Percentiles rank a stretch among this genome's conserved stretches.
Evolutionary conservation across 495 filamentous ascomycete species (phyloP).

Genomic region (Hyaloscypha finlandica): DNA sequence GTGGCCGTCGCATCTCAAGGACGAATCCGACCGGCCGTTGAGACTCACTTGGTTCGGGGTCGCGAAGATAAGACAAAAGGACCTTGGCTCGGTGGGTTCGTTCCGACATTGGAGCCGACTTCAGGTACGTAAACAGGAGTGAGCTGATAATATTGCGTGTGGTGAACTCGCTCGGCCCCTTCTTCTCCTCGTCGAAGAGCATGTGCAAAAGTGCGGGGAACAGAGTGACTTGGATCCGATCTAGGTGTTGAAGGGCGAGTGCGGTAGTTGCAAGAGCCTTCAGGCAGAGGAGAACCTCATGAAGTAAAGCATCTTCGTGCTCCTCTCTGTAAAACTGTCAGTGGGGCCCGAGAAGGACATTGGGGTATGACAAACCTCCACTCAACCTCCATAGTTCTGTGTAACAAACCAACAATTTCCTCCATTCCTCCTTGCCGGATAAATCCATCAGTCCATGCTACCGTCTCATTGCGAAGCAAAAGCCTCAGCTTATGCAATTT

Average conservation of each 20-base stretch:
- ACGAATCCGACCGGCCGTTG: slow-evolving; percentile 83
- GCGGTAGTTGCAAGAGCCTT: slow-evolving; percentile 94
- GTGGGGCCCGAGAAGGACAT: slow-evolving; percentile 33
- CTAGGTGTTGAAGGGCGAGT: slow-evolving; percentile 76
- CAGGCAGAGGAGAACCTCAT: slow-evolving; percentile 89
- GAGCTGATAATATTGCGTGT: slow-evolving; percentile 86
- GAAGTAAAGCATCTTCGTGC: slow-evolving; percentile 90
- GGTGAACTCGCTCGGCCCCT: slow-evolving; percentile 94
- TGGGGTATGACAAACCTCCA: slow-evolving; percentile 71
- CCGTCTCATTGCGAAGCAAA: slow-evolving; percentile 89
- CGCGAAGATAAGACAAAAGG: slow-evolving; percentile 76
- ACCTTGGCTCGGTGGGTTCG: slow-evolving; percentile 62
- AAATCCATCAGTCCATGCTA: slow-evolving; percentile 92
- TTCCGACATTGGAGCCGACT: slow-evolving; percentile 53
- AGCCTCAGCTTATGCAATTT: slow-evolving; percentile 91
- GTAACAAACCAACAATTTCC: slow-evolving; percentile 81
- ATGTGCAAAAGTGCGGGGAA: slow-evolving; percentile 87
- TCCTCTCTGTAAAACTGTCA: slow-evolving; percentile 63
- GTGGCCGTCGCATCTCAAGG: slow-evolving; percentile 78
- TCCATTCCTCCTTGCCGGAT: slow-evolving; percentile 88
- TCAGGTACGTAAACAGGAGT: slow-evolving; percentile 82
- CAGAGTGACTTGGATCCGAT: slow-evolving; percentile 72
- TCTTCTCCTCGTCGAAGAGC: slow-evolving; percentile 95
- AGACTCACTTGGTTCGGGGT: slow-evolving; percentile 75
- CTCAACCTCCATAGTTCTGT: slow-evolving; percentile 90